Evolutionary conservation across 1,284 basidiomycete species (phyloP).

Genomic region (Ustilago vetiveriae): DNA sequence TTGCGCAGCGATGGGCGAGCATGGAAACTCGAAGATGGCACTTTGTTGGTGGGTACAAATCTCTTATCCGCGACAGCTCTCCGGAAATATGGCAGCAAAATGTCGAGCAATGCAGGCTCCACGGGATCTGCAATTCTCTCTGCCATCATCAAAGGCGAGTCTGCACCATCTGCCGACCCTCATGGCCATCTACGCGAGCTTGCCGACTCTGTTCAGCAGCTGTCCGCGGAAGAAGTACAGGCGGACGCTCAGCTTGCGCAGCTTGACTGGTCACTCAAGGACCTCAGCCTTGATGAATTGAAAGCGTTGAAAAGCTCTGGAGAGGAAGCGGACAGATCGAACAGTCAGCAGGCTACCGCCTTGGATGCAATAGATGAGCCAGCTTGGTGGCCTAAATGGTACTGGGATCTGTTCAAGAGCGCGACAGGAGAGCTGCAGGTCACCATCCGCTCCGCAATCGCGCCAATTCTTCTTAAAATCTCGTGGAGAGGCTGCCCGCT

Average conservation of each 20-base stretch:
- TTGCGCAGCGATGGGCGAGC: conserved; percentile 17
- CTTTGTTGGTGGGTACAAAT: conserved; percentile 35
- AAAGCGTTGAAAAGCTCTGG: conserved; percentile 17
- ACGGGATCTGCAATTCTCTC: conserved; percentile 29
- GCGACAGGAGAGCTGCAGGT: conserved; percentile 74
- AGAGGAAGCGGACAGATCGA: background rate
- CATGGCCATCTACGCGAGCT: conserved; percentile 20
- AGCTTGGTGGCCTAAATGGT: conserved; percentile 85
- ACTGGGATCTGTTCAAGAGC: conserved; percentile 80
- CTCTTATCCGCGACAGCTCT: conserved; percentile 33
- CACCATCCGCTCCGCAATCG: conserved; percentile 82
- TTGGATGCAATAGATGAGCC: conserved; percentile 21
- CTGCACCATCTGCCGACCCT: conserved; percentile 15
- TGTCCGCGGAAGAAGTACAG: conserved; percentile 11
- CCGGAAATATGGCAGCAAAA: conserved; percentile 30
- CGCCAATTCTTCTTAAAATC: conserved; percentile 85
- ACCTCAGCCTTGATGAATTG: conserved; percentile 35
- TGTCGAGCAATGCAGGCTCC: conserved; percentile 32
- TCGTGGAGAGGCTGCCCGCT: conserved; percentile 89
- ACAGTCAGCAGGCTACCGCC: background rate
- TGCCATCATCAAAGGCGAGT: conserved; percentile 22
- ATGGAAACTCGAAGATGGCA: conserved; percentile 39
- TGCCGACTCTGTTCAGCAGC: conserved; percentile 29
- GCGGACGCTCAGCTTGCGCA: conserved; percentile 44
- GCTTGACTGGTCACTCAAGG: conserved; percentile 54